phyloP scores from a whole-genome alignment of 139 green algal genomes.

The Astrephomene gubernaculifera region DNA sequence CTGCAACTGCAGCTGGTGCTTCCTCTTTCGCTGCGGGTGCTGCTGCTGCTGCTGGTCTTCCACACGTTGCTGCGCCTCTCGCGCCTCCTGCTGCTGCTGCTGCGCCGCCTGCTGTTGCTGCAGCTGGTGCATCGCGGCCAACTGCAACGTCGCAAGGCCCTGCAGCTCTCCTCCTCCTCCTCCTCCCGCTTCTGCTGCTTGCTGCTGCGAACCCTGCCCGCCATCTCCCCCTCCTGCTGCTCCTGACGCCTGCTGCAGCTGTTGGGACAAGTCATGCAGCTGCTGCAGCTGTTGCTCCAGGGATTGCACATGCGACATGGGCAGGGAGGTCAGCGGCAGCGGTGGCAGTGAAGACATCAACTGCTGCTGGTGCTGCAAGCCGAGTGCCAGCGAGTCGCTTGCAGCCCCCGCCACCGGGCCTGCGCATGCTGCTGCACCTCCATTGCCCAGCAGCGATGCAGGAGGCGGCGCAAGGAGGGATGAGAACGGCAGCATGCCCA shows the following conservation, averaged over 20 bases:
- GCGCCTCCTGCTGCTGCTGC: not conserved
- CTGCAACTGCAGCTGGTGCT: too few species aligned
- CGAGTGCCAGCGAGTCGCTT: too few species aligned
- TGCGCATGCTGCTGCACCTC: not conserved
- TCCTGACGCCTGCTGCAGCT: not conserved
- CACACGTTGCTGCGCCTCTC: too few species aligned
- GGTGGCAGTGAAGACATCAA: too few species aligned
- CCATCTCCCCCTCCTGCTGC: too few species aligned
- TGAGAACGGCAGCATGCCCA: not conserved
- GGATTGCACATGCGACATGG: not conserved
- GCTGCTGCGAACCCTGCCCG: too few species aligned
- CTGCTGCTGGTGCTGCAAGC: not conserved
- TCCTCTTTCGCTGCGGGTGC: too few species aligned
- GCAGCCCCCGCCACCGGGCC: not conserved
- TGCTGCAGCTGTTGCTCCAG: not conserved
- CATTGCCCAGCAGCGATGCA: not conserved
- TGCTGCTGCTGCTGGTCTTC: not conserved
- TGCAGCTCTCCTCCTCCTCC: not conserved
- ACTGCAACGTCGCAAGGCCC: not conserved
- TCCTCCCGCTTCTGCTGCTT: too few species aligned
- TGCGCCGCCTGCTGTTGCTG: conserved; percentile 12
- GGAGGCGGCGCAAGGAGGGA: too few species aligned
- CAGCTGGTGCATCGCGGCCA: not conserved
- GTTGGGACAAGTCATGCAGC: not conserved
- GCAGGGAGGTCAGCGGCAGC: too few species aligned